Conservation (phyloP, 2,329 filamentous ascomycete genomes). For the Colletotrichum noveboracense region DNA sequence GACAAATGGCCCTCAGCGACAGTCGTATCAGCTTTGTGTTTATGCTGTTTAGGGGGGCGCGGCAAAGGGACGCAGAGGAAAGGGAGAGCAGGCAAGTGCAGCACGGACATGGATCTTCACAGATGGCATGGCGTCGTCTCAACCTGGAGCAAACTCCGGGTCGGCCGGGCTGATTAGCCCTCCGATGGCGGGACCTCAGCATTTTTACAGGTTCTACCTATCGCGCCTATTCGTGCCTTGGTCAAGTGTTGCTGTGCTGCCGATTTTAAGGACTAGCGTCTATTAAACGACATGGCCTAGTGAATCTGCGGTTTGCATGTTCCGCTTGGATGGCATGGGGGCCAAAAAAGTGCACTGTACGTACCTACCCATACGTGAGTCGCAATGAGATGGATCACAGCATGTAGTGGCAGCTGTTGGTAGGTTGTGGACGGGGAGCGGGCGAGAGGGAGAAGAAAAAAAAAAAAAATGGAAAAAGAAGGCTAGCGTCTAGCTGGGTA, state of each 20-base stretch:
- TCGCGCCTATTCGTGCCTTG: background rate
- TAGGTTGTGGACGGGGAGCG: background rate
- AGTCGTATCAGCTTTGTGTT: background rate
- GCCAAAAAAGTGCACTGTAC: background rate
- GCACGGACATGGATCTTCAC: constrained; percentile 10
- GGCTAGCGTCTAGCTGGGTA: background rate
- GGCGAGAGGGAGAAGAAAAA: too few species aligned
- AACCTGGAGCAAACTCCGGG: constrained; percentile 12
- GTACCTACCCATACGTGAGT: background rate
- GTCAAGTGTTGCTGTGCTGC: background rate
- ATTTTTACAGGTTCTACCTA: background rate
- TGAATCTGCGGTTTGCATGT: background rate
- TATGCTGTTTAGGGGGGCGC: background rate
- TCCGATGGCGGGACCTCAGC: constrained; percentile 1
- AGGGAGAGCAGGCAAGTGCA: background rate
- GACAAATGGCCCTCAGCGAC: background rate
- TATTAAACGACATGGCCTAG: background rate
- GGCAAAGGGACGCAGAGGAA: background rate
- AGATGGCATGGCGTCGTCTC: constrained; percentile 15
- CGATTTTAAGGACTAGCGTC: background rate
- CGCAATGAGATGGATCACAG: background rate
- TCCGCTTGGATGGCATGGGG: background rate
- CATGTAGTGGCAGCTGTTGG: background rate
- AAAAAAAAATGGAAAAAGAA: background rate
- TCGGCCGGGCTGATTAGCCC: constrained; percentile 20